Evolutionary conservation across 139 green algal genomes (phyloP).

Genomic region (Chlamydomonas sphaeroides): DNA sequence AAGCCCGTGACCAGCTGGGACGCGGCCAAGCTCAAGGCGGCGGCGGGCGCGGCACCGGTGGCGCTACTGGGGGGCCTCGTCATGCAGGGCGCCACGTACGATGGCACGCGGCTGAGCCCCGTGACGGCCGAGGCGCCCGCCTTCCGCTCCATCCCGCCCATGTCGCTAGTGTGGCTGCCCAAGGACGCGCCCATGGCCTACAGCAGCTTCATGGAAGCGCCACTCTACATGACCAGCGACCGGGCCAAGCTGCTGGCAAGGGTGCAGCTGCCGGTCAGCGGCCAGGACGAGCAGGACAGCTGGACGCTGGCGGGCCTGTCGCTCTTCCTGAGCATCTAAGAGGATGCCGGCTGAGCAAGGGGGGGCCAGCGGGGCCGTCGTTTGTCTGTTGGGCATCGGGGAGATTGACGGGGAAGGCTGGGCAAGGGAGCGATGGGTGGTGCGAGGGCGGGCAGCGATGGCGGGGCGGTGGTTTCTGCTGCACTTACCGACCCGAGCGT

Average conservation of each 20-base stretch:
- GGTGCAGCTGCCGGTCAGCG: slow-evolving; percentile 68
- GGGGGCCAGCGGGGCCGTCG: no score
- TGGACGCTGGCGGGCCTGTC: slow-evolving; percentile 59
- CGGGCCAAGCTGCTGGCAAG: slow-evolving; percentile 53
- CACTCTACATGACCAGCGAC: slow-evolving; percentile 57
- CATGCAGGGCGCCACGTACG: slow-evolving; percentile 54
- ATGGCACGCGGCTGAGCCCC: slow-evolving; percentile 46
- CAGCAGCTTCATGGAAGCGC: slow-evolving; percentile 49
- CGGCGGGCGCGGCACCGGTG: slow-evolving; percentile 11
- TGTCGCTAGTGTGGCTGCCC: slow-evolving; percentile 62
- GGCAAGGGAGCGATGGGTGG: no score
- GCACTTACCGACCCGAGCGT: no score
- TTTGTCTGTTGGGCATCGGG: no score
- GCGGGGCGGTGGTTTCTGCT: no score
- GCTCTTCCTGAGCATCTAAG: slow-evolving; percentile 52
- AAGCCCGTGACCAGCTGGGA: slow-evolving; percentile 73
- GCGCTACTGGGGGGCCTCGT: slow-evolving; percentile 54
- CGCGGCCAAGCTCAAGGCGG: slow-evolving; percentile 12
- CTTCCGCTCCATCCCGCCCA: slow-evolving; percentile 42
- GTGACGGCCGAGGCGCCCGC: slow-evolving; percentile 51
- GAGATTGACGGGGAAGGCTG: no score
- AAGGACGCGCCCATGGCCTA: slow-evolving; percentile 54
- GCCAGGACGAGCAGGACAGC: slow-evolving; percentile 39
- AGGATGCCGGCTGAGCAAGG: no score
- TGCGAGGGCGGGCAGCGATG: no score